These are phyloP conservation scores for Saccharomycopsis babjevae DNA, from an alignment of 805 yeast species.

Conservation along the genomic window DNA sequence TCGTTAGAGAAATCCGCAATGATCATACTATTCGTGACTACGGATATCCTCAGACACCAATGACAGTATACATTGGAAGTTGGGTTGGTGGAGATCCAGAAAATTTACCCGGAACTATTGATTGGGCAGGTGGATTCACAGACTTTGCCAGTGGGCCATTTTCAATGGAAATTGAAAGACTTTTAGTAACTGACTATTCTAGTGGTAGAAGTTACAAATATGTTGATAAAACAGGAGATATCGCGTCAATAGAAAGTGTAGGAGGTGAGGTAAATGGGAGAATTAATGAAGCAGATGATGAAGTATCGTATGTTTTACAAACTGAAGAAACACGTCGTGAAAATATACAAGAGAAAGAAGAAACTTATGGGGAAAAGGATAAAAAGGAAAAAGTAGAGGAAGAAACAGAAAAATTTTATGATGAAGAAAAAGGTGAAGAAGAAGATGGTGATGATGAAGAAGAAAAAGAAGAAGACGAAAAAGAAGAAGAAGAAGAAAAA, in stretches of 20 bases:
- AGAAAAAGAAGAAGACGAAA: neutral
- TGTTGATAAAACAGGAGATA: constrained; percentile 29
- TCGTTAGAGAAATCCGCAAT: constrained; percentile 40
- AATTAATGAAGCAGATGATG: constrained; percentile 25
- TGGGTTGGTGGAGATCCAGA: constrained; percentile 42
- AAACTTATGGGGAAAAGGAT: neutral
- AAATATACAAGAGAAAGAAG: neutral
- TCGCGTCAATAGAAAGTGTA: constrained; percentile 27
- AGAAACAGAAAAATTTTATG: no score
- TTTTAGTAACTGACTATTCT: constrained; percentile 43
- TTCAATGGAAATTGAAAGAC: constrained; percentile 36
- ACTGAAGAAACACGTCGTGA: neutral
- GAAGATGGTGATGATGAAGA: no score
- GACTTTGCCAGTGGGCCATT: constrained; percentile 42
- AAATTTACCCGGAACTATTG: constrained; percentile 51
- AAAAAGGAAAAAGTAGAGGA: neutral
- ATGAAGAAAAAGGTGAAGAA: no score
- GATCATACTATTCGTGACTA: constrained; percentile 27
- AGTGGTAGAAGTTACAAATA: constrained; percentile 35
- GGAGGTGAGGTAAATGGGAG: constrained; percentile 43
- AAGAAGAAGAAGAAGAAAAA: no score
- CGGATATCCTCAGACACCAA: constrained; percentile 67
- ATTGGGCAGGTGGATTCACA: constrained; percentile 64
- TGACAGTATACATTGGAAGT: constrained; percentile 34
- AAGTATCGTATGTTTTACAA: constrained; percentile 9